phyloP scores from a whole-genome alignment of 257 asterid species.

The Ajuga chamaepitys region DNA sequence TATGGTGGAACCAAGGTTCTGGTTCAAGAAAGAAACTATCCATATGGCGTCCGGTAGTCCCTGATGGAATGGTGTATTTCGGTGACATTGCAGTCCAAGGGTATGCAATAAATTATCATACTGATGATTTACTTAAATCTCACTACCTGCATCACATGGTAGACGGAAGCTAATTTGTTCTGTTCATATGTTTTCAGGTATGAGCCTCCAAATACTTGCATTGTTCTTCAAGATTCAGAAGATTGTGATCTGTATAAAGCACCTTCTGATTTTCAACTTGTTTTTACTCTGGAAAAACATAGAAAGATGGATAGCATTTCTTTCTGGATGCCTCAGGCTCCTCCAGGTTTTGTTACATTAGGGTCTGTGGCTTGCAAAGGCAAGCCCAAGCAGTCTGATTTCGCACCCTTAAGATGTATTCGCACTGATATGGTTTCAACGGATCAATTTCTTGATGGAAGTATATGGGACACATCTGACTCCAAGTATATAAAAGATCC shows the following conservation, averaged over 20 bases:
- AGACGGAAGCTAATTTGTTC: not conserved
- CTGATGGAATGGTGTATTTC: conserved; percentile 81
- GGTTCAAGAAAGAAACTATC: conserved; percentile 85
- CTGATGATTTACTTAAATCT: conserved; percentile 9
- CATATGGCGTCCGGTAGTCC: conserved; percentile 90
- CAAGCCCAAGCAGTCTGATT: conserved; percentile 70
- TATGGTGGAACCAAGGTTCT: conserved; percentile 98
- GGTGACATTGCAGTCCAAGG: conserved; percentile 94
- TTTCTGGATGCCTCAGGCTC: conserved; percentile 97
- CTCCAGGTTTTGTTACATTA: conserved; percentile 84
- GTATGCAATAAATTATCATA: conserved; percentile 28
- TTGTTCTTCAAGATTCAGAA: conserved; percentile 70
- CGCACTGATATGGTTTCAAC: conserved; percentile 78
- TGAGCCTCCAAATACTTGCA: conserved; percentile 83
- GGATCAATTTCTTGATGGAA: conserved; percentile 71
- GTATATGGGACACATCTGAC: conserved; percentile 93
- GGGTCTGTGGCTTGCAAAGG: conserved; percentile 89
- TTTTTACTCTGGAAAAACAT: conserved; percentile 69
- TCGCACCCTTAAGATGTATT: conserved; percentile 72
- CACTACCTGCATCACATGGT: not conserved
- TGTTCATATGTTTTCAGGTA: conserved; percentile 42
- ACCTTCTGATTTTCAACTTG: conserved; percentile 75
- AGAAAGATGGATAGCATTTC: conserved; percentile 59
- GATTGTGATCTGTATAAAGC: conserved; percentile 53
- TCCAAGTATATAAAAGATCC: conserved; percentile 50